Base-by-base conservation (phyloP, 1,284 basidiomycete genomes). In the Caloboletus firmus region DNA sequence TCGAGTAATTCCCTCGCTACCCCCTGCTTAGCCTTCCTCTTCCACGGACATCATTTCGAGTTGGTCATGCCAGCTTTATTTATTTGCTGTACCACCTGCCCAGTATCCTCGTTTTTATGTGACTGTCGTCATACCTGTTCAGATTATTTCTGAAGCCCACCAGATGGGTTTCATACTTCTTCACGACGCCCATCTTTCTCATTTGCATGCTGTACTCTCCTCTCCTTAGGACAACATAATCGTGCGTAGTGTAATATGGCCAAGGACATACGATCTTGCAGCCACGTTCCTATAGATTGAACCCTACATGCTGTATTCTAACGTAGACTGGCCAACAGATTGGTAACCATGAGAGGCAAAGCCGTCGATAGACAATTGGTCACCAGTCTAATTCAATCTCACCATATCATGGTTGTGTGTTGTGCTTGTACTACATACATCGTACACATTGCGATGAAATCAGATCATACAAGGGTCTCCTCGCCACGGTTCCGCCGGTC, bases 361-460 rank as follows among this genome's bases (percentile, higher is more conserved):
- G 26, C 26, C 26, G 26, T 28, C 9, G 26, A 28, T 28, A 28
- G 26, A 28, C 26, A 8, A 28, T 26, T 26, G 26, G 8, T 26
- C 26, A 28, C 26, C 26, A 28, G 26, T 28, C 26, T 8, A 28
- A 65, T 40, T 49, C 51, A 54, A 56, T 28, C 20, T 28, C 57
- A 45, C 24, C 15, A 62, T 54, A 55, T 53, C 35, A 40, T 54
- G 47, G 56, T 54, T 54, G 55, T 62, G 36, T 52, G 54, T 61
- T 59, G 54, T 66, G 54, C 47, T 28, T 55, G 51, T 46, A 55
- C 20, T 49, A 47, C 28, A 49, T 51, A 45, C 50, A 24, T 54
- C 26, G n/a, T 45, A 59, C 43, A 18, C 32, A 41, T 50, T 36
- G 47, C 22, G 34, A 26, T 22, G 24, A 51, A 30, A 30, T 22